Evolutionary conservation across 768 basidiomycete species (phyloP), one percentile per base, ranked within the genome.

Genomic region (Mycena albidolilacea): DNA sequence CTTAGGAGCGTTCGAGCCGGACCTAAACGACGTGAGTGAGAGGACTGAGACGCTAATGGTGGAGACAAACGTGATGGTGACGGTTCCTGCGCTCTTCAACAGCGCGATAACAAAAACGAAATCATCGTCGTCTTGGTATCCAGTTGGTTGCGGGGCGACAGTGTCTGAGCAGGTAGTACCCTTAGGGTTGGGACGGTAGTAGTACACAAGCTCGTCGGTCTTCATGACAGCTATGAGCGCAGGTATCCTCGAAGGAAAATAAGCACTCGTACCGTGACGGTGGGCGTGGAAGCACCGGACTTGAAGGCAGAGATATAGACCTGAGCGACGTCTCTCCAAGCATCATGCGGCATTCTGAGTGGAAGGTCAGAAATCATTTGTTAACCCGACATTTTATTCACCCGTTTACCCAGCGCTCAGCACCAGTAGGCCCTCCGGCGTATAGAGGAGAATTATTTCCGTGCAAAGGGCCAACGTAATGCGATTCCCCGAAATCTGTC

Each of bases 131-230:
- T 19, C 39, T 37, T 59, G 37, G 57, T 38, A 59, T 17, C 57
- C 57, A 12, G 57, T 59, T 3, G 57, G 57, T 39, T 59, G 57
- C 4, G 7, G 15, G 8, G 57, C 57, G 17, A 19, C 7, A 4
- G 37, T 38, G 57, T 59, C 57, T 7, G 57, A 59, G 37, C 57
- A 59, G 15, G 57, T 19, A 3, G 37, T 30, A 38, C 17, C 17
- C 37, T 59, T 59, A 1, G 57, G 57, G 1, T 37, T 38, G 7
- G 57, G 57, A 19, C 57, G 57, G 17, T 59, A 59, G 37, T 59
- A 59, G 38, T 59, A 59, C 37, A 59, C 57, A n/a, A 59, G 57
- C 17, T 59, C 57, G 57, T 59, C 57, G 5, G 57, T 59, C 57
- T 59, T 30, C 30, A 14, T 3, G 7, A 38, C 7, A 30, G 30